Evolutionary conservation across 768 basidiomycete species (phyloP), one percentile per base, ranked within the genome.

Genomic region (Suillus paluster): DNA sequence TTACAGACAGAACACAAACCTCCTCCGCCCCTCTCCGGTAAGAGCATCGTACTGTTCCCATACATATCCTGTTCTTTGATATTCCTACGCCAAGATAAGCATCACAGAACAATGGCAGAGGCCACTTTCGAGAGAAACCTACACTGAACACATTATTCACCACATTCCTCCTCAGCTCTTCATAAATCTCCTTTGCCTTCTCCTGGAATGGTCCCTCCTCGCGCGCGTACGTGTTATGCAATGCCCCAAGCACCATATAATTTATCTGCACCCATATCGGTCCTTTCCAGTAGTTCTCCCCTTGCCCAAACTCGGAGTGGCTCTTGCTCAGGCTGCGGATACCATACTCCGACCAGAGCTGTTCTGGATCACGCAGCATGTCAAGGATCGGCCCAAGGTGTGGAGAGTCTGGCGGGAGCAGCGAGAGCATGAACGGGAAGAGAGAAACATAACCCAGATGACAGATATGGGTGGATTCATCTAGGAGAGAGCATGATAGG

Each of bases 231-330:
- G 84, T 91, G 75, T 89, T 91, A 71, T 94, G 81, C 61, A 99
- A 76, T 14, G 94, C 85, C 30, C 86, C 82, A 57, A 99, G 79
- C 17, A 90, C 88, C 63, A 99, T 83, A 71, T 95, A 99, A 76
- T 99, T 98, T 91, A 99, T 96, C 74, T 94, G 96, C 41, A 97
- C 84, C 96, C 96, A 98, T 54, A 99, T 91, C 3, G 96, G 93
- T 1, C 97, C 95, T 69, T 90, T 90, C 96, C 96, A 99, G 75
- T 99, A 99, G 77, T 99, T 93, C 76, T 99, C 96, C 52, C 91
- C 97, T 67, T 86, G 79, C 15, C 95, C 96, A 68, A 95, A 98
- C 54, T 92, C 85, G n/a, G 90, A 86, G 71, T 98, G 94, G 21
- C 87, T 86, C n/a, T 84, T 87, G 8, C 92, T 94, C 58, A 99